A percentile compares a stretch with the other conserved stretches of the same genome.
phyloP scores from a whole-genome alignment of 257 asterid genomes.

The Solanum arcanum region DNA sequence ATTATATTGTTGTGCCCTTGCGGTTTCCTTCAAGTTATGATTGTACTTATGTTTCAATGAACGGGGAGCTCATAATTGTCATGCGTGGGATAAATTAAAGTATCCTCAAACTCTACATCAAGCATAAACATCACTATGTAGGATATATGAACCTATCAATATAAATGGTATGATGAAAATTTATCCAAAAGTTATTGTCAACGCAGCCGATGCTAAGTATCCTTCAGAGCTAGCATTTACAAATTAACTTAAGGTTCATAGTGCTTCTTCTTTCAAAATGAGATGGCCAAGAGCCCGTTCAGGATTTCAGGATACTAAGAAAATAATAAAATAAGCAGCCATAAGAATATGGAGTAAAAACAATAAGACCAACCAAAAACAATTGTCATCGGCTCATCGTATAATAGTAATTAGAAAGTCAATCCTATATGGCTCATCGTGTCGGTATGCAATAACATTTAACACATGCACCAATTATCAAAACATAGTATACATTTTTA shows the following conservation, averaged over 20 bases:
- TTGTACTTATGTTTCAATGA: neutral
- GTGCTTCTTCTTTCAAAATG: neutral
- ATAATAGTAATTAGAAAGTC: neutral
- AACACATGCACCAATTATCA: neutral
- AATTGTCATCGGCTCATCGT: neutral
- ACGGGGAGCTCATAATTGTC: neutral
- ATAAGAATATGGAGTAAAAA: neutral
- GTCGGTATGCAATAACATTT: neutral
- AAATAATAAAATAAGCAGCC: neutral
- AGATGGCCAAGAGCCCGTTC: neutral
- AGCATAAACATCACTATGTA: neutral
- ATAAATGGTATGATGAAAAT: neutral
- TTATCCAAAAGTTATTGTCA: neutral
- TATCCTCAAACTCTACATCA: neutral
- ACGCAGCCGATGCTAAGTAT: neutral
- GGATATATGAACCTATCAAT: neutral
- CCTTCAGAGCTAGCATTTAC: neutral
- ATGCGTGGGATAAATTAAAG: neutral
- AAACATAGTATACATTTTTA: neutral
- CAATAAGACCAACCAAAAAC: neutral
- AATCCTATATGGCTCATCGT: neutral
- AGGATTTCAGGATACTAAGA: neutral
- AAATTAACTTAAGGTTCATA: neutral
- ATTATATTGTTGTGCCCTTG: neutral
- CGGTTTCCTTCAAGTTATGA: neutral